Evolutionary conservation across 208 protist genomes (phyloP).

Genomic region (Vickermania spadyakhi): DNA sequence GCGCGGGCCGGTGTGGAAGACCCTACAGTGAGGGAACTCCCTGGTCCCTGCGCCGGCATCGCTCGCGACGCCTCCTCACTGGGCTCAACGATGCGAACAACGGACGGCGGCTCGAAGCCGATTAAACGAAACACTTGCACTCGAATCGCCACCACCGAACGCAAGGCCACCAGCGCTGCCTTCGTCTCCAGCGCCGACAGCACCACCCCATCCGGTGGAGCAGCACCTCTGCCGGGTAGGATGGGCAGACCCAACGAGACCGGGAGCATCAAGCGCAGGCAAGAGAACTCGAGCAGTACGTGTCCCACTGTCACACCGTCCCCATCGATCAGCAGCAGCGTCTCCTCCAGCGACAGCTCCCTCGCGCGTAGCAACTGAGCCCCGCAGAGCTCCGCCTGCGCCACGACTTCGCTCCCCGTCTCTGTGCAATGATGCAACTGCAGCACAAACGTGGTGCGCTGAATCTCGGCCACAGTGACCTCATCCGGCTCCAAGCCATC

Average conservation of each 20-base stretch:
- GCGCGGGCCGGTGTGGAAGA: conserved; percentile 1
- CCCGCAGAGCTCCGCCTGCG: conserved; percentile 64
- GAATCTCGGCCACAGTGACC: conserved; percentile 40
- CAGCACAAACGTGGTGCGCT: conserved; percentile 48
- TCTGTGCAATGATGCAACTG: conserved; percentile 50
- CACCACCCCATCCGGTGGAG: conserved; percentile 3
- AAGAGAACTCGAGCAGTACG: conserved; percentile 42
- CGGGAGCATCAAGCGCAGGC: conserved; percentile 53
- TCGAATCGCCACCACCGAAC: conserved; percentile 46
- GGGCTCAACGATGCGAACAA: background rate
- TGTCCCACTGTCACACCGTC: conserved; percentile 28
- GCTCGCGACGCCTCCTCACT: background rate
- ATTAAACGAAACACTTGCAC: conserved; percentile 62
- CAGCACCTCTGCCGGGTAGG: background rate
- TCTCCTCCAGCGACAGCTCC: conserved; percentile 31
- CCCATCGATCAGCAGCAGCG: conserved; percentile 35
- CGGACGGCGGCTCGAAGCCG: conserved; percentile 16
- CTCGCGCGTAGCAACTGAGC: conserved; percentile 38
- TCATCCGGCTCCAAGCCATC: conserved; percentile 39
- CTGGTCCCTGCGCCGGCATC: background rate
- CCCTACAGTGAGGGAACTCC: background rate
- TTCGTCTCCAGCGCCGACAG: conserved; percentile 28
- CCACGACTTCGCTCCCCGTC: conserved; percentile 35
- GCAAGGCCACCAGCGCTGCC: conserved; percentile 53
- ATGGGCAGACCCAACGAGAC: conserved; percentile 31